Conservation (phyloP, 164 flowering plant species). For the Vitis labrusca region DNA sequence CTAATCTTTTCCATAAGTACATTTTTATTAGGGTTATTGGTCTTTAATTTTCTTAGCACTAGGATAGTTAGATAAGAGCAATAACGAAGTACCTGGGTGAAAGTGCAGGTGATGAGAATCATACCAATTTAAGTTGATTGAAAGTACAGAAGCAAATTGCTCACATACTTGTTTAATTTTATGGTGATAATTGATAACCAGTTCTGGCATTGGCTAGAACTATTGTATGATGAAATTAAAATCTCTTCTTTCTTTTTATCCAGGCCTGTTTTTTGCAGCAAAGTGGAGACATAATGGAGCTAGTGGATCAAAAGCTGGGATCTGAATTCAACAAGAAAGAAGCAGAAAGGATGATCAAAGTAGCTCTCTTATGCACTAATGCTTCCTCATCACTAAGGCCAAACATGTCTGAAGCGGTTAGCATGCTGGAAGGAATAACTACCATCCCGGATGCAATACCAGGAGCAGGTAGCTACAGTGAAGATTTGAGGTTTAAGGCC, state of each 20-base stretch:
- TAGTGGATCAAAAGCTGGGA: conserved; percentile 17
- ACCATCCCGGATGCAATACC: background rate
- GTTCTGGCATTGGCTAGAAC: too few relatives aligned
- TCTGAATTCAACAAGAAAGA: conserved; percentile 16
- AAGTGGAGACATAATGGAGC: background rate
- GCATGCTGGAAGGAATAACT: conserved; percentile 8
- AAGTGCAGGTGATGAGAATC: too few relatives aligned
- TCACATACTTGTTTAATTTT: too few relatives aligned
- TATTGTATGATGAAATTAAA: background rate
- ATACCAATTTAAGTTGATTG: too few relatives aligned
- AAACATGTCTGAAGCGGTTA: conserved; percentile 10
- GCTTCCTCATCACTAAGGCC: conserved; percentile 8
- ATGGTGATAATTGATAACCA: too few relatives aligned
- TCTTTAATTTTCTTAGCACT: too few relatives aligned
- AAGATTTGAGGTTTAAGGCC: conserved; percentile 13
- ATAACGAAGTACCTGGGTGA: too few relatives aligned
- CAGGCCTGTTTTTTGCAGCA: conserved; percentile 10
- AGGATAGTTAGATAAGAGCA: too few relatives aligned
- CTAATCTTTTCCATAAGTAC: too few relatives aligned
- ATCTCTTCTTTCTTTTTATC: background rate
- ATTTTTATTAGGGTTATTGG: too few relatives aligned
- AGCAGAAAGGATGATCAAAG: conserved; percentile 8
- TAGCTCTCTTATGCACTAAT: conserved; percentile 3
- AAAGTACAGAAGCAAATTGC: too few relatives aligned
- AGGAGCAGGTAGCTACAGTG: background rate